Evolutionary conservation across 345 rosid genomes (phyloP).

Genomic region (Eucalyptus polyanthemos): DNA sequence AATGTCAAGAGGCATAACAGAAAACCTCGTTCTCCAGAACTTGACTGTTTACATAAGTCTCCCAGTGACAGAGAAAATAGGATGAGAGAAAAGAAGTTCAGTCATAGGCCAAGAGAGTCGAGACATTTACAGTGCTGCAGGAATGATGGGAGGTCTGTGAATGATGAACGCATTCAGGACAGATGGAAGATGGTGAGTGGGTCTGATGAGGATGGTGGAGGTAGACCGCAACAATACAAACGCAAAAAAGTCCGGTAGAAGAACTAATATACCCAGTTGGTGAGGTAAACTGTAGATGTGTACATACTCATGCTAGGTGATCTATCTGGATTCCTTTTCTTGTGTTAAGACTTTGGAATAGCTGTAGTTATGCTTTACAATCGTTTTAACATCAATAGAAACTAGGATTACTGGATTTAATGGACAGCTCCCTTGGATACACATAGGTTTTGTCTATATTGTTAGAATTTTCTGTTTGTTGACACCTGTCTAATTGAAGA

Average conservation of each 20-base stretch:
- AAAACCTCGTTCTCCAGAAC: neutral
- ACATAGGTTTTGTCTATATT: neutral
- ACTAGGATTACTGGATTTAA: neutral
- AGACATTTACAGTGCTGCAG: neutral
- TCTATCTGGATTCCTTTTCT: neutral
- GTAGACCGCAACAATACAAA: neutral
- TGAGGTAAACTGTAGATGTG: neutral
- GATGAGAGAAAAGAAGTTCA: neutral
- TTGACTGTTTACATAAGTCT: neutral
- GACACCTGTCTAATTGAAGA: neutral
- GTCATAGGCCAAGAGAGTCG: neutral
- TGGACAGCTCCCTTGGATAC: neutral
- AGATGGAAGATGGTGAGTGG: slow-evolving; percentile 31
- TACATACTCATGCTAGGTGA: neutral
- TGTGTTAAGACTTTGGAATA: neutral
- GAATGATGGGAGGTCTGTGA: neutral
- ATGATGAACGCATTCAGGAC: slow-evolving; percentile 1
- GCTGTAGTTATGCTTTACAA: neutral
- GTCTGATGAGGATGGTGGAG: slow-evolving; percentile 2
- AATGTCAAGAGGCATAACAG: neutral
- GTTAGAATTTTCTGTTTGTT: neutral
- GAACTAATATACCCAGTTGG: neutral
- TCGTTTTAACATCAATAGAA: neutral
- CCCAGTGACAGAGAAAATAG: neutral
- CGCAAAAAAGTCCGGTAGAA: slow-evolving; percentile 1